These are phyloP conservation scores for Phragmites australis DNA, from an alignment of 176 grass and related monocot species.

Conservation along the genomic window DNA sequence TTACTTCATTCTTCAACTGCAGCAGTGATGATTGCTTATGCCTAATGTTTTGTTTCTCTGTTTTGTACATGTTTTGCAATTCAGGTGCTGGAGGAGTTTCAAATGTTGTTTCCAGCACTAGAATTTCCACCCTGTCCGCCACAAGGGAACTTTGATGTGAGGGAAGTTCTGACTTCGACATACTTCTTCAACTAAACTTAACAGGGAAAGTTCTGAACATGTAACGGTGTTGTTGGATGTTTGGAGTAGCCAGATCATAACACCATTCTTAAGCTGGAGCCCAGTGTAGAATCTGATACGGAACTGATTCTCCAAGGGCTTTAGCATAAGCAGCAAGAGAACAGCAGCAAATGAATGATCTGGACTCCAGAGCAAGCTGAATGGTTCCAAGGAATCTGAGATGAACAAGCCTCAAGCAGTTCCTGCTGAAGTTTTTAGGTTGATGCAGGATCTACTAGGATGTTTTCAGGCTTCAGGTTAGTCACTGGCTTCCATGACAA, in stretches of 20 bases:
- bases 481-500: background rate
- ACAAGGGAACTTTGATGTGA: constrained; percentile 73
- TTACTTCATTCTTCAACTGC: background rate
- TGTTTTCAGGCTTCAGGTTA: constrained; percentile 12
- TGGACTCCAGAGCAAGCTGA: background rate
- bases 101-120: constrained; percentile 60
- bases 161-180: constrained; percentile 68
- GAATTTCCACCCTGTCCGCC: constrained; percentile 79
- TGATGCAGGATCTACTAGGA: constrained; percentile 41
- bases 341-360: background rate
- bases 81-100: constrained; percentile 80
- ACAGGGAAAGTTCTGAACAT: background rate
- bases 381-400: constrained; percentile 21
- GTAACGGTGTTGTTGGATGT: background rate
- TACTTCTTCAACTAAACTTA: constrained; percentile 91
- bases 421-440: constrained; percentile 49
- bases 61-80: constrained; percentile 37
- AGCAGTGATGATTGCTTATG: background rate
- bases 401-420: constrained; percentile 5
- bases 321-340: constrained; percentile 19
- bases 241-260: background rate
- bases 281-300: background rate
- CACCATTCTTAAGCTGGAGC: background rate
- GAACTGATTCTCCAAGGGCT: background rate
- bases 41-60: constrained; percentile 16